phyloP scores from a whole-genome alignment of 1,139 yeast genomes.

The Diutina neorugosa region DNA sequence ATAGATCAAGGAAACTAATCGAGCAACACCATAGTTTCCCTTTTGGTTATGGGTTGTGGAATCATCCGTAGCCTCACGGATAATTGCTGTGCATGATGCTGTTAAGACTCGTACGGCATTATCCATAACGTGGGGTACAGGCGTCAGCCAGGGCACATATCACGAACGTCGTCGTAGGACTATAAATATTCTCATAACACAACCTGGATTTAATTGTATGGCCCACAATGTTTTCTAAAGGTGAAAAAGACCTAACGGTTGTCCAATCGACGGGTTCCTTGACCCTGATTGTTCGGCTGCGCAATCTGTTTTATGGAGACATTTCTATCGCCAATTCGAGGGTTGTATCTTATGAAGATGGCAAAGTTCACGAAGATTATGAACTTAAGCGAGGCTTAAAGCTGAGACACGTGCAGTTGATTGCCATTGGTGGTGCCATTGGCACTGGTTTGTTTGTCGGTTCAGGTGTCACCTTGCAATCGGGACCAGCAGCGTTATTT shows the following conservation, averaged over 20 bases:
- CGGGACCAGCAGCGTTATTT: constrained; percentile 25
- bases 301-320: not conserved
- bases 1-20: no score
- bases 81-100: not conserved
- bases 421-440: constrained; percentile 4
- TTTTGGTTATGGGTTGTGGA: no score
- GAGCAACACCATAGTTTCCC: no score
- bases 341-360: not conserved
- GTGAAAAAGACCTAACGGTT: not conserved
- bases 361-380: not conserved
- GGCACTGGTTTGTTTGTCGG: constrained; percentile 8
- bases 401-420: constrained; percentile 4
- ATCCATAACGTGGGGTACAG: not conserved
- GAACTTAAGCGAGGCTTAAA: constrained; percentile 7
- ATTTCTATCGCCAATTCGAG: not conserved
- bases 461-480: constrained; percentile 16
- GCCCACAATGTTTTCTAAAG: not conserved
- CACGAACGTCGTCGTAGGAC: not conserved
- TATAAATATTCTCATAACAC: not conserved
- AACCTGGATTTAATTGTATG: not conserved
- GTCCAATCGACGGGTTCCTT: not conserved
- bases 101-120: not conserved
- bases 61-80: not conserved
- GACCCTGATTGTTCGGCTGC: not conserved
- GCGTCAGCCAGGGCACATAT: not conserved